Evolutionary conservation across 768 basidiomycete genomes (phyloP).

Genomic region (Gymnopilus junonius): DNA sequence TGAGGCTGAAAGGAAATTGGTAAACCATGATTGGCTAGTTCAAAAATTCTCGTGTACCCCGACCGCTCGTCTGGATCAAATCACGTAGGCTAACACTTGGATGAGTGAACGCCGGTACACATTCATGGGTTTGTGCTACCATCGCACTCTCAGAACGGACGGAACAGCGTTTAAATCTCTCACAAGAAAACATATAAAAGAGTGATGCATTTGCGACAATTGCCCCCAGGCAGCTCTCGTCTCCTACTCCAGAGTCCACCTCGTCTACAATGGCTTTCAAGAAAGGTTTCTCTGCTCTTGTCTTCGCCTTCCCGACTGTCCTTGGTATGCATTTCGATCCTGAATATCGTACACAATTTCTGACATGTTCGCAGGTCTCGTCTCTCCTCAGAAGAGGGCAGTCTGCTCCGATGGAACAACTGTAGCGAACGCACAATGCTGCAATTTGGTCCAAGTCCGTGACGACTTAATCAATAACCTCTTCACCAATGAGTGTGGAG

Average conservation of each 20-base stretch:
- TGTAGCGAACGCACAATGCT: neutral
- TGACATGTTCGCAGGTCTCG: neutral
- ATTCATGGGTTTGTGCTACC: neutral
- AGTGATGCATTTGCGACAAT: neutral
- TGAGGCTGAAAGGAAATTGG: neutral
- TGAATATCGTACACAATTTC: neutral
- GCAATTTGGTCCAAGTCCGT: neutral
- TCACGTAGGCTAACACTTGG: neutral
- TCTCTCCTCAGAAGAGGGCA: neutral
- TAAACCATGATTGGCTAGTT: neutral
- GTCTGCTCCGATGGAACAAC: neutral
- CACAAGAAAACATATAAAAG: neutral
- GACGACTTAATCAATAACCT: constrained; percentile 2
- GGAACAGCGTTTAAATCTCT: neutral
- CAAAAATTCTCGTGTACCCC: neutral
- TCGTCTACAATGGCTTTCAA: neutral
- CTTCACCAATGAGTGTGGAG: neutral
- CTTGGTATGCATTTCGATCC: neutral
- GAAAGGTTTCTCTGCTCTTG: neutral
- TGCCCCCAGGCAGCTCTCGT: neutral
- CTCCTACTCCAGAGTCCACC: neutral
- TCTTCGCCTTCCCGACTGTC: neutral
- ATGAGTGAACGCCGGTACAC: neutral
- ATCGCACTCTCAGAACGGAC: neutral
- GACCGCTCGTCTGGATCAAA: neutral